Evolutionary conservation across 2,329 filamentous ascomycete genomes (phyloP), one percentile per base, ranked within the genome.

Genomic region (Cylindrodendrum hubeiense): DNA sequence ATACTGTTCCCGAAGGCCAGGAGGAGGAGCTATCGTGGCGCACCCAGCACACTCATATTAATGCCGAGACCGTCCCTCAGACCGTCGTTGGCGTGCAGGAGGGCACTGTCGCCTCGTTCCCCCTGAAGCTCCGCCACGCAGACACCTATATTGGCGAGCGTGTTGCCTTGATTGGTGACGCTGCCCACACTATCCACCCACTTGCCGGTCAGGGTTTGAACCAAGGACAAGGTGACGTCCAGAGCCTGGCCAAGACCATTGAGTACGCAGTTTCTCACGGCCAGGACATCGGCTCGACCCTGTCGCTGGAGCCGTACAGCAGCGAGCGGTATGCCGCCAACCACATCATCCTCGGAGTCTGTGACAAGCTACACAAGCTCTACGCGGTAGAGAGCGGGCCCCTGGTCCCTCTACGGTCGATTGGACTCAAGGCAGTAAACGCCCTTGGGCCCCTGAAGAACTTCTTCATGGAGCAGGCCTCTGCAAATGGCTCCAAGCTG

Each of bases 171-270:
- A 89, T 99, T 37, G 96, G 96, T 66, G 96, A 99, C 71, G 96
- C 96, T 1, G 96, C 96, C 8, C 96, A 99, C 78, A 97, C 95
- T 1, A 90, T 97, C 69, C 96, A 99, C 78, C 96, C 96, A 0
- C 90, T 99, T 4, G 96, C 94, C 1, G 96, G 96, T 1, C 96
- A 98, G 79, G 96, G 96, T 1, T 85, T 99, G 15, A 99, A 99
- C 76, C 92, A 97, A 74, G 96, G 96, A 2, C 91, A 98, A 68
- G 94, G 90, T 19, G 96, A 99, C 77, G 92, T 96, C 1, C 90
- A 93, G 73, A 91, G 92, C 57, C 87, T 99, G 0, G 89, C 90
- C 7, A 86, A 86, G 67, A 90, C 90, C 1, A 92, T 99, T 54
- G 89, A 90, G 65, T 91, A 91, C 70, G 92, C 94, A 4, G 90